These are phyloP conservation scores for Eucalyptus tenuipes DNA, from an alignment of 345 rosid species.

Conservation along the genomic window DNA sequence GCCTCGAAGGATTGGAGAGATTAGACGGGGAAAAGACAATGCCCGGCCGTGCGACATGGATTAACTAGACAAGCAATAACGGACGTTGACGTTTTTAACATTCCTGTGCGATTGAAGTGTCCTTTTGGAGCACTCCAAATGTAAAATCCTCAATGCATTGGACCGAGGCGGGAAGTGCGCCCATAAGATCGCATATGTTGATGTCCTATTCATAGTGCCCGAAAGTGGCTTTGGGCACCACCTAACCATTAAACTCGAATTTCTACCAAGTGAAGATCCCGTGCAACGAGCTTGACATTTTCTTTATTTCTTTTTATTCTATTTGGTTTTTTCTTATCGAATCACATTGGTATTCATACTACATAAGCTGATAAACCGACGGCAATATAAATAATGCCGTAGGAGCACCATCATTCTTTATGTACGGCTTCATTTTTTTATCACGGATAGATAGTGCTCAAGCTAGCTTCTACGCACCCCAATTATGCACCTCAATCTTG, in stretches of 20 bases:
- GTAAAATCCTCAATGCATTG: neutral
- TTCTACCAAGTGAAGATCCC: neutral
- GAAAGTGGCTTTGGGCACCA: neutral
- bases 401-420: neutral
- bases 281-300: neutral
- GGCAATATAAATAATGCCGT: neutral
- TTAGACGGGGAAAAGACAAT: neutral
- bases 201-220: neutral
- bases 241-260: neutral
- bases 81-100: neutral
- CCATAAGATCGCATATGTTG: neutral
- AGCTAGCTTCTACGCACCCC: fast-evolving
- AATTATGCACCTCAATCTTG: neutral
- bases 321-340: neutral
- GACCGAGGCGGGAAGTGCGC: neutral
- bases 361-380: neutral
- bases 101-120: neutral
- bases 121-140: neutral
- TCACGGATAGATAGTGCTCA: fast-evolving
- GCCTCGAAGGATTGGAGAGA: neutral
- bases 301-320: neutral
- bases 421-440: fast-evolving
- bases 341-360: neutral
- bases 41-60: neutral
- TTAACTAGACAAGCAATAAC: neutral